Percentiles rank a stretch among this genome's conserved stretches.
These are phyloP conservation scores for Mesembryanthemum crystallinum DNA, from an alignment of 148 eudicot species.

Conservation along the genomic window DNA sequence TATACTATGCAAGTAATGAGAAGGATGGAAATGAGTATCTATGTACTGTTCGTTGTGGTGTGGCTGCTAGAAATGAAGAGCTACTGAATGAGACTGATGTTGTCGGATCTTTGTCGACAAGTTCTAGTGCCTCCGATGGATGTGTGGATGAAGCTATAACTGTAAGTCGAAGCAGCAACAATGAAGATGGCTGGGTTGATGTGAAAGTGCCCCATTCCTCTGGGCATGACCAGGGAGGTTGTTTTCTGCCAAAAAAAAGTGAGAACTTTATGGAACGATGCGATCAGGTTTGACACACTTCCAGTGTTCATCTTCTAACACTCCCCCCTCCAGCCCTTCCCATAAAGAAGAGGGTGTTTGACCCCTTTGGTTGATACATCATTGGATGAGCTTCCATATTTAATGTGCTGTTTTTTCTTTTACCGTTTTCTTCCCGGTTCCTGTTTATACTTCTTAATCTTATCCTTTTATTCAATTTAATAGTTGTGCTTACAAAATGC, in stretches of 20 bases:
- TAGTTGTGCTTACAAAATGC: no score
- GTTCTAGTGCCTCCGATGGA: constrained; percentile 26
- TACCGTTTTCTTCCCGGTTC: not conserved
- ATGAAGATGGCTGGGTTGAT: constrained; percentile 89
- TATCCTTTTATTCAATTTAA: no score
- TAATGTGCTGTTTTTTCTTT: not conserved
- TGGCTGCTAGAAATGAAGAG: constrained; percentile 51
- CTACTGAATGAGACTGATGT: constrained; percentile 33
- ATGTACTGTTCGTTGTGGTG: constrained; percentile 82
- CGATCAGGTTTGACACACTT: constrained; percentile 40
- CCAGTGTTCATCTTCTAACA: not conserved
- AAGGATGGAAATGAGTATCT: constrained; percentile 59
- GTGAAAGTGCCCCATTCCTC: constrained; percentile 48
- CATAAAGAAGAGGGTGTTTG: not conserved
- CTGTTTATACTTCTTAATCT: no score
- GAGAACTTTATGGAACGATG: constrained; percentile 21
- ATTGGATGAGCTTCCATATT: no score
- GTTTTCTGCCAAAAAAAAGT: constrained; percentile 23
- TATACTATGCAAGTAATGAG: constrained; percentile 50
- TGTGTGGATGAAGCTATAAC: constrained; percentile 27
- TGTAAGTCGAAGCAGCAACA: constrained; percentile 37
- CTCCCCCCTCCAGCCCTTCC: no score
- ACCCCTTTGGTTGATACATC: not conserved
- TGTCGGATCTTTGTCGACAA: constrained; percentile 30
- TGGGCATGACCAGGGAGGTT: constrained; percentile 23